A percentile compares a stretch with the other conserved stretches of the same genome.
These are phyloP conservation scores for Wallacemonas sp. DNA, from an alignment of 208 protist species.

Conservation along the genomic window DNA sequence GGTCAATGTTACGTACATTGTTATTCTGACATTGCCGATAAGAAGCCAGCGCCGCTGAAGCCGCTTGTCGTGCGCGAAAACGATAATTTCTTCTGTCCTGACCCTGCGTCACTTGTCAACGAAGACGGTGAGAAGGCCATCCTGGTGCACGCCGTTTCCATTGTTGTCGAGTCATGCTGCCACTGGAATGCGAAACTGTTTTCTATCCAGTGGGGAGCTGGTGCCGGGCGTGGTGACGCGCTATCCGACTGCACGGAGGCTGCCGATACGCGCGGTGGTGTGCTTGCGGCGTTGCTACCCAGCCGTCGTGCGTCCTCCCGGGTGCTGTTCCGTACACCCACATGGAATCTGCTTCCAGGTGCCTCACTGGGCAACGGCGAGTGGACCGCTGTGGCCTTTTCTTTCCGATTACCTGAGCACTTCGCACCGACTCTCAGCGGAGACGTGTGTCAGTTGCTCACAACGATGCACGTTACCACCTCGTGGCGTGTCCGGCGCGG, in stretches of 20 bases:
- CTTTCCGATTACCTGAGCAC: slow-evolving; percentile 45
- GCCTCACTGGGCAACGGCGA: slow-evolving; percentile 19
- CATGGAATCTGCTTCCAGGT: slow-evolving; percentile 6
- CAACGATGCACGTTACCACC: not conserved
- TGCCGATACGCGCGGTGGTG: not conserved
- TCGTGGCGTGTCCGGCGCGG: not conserved
- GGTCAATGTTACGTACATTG: slow-evolving; percentile 33
- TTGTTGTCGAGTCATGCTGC: slow-evolving; percentile 2
- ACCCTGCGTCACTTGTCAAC: not conserved
- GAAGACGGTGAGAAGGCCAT: slow-evolving; percentile 23
- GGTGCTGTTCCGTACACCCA: slow-evolving; percentile 7
- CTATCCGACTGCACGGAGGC: too few relatives aligned
- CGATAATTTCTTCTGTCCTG: slow-evolving; percentile 41
- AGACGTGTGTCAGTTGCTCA: slow-evolving; percentile 5
- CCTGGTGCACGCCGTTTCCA: slow-evolving; percentile 24
- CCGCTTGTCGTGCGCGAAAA: not conserved
- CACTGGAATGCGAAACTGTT: not conserved
- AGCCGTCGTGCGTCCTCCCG: not conserved
- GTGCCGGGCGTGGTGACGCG: too few relatives aligned
- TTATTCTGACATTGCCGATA: slow-evolving; percentile 13
- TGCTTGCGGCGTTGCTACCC: not conserved
- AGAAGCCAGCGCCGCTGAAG: not conserved
- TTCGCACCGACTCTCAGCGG: slow-evolving; percentile 48
- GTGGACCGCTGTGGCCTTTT: slow-evolving; percentile 13
- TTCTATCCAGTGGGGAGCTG: not conserved